A percentile compares a stretch with the other conserved stretches of the same genome.
phyloP scores from a whole-genome alignment of 2,329 filamentous ascomycete genomes.

The Cordyceps pruinosa region DNA sequence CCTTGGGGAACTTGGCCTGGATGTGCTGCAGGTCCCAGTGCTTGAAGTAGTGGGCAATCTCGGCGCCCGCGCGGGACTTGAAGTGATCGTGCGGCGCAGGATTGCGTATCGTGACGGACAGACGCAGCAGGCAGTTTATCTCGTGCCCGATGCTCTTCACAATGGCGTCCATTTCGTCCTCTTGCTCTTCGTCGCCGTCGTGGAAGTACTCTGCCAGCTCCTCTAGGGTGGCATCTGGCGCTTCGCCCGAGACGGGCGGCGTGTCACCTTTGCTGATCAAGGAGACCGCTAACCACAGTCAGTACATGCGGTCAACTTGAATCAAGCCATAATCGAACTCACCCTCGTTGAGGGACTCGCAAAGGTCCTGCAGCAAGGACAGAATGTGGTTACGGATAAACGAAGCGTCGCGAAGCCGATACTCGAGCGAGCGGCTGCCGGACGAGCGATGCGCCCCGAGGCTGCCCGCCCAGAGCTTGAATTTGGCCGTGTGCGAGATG shows the following conservation, averaged over 20 bases:
- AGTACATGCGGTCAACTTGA: not conserved
- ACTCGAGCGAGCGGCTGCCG: slow-evolving; percentile 18
- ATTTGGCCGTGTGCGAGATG: slow-evolving; percentile 6
- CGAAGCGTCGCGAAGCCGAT: slow-evolving; percentile 19
- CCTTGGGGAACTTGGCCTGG: not conserved
- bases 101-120: slow-evolving; percentile 9
- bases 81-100: slow-evolving; percentile 10
- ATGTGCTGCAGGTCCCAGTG: not conserved
- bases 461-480: slow-evolving; percentile 18
- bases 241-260: not conserved
- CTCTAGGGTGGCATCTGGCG: not conserved
- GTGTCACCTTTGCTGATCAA: not conserved
- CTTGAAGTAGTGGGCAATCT: not conserved
- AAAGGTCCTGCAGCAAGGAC: slow-evolving; percentile 6
- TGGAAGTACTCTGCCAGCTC: not conserved
- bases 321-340: not conserved
- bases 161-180: not conserved
- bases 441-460: slow-evolving; percentile 16
- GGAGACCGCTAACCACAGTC: not conserved
- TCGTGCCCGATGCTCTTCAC: not conserved
- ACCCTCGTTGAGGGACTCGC: not conserved
- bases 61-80: not conserved
- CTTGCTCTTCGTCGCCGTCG: not conserved
- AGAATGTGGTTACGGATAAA: slow-evolving; percentile 14
- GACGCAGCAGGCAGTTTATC: slow-evolving; percentile 8